phyloP scores from a whole-genome alignment of 306 rosid species.

The Trichosanthes cucumerina region DNA sequence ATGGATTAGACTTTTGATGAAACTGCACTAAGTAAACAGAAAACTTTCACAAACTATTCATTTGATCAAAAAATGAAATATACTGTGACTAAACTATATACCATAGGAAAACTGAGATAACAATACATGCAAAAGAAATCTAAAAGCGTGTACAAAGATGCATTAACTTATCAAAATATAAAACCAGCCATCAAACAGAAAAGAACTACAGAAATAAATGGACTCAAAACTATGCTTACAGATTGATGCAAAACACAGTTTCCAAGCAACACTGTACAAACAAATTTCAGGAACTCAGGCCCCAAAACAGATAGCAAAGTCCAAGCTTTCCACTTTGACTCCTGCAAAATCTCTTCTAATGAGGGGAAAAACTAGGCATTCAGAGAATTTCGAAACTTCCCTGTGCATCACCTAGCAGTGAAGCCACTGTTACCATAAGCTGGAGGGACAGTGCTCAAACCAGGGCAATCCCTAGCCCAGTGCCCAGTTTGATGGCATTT shows the following conservation, averaged over 20 bases:
- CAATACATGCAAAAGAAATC: background rate
- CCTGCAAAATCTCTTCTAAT: background rate
- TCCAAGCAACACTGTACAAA: constrained; percentile 12
- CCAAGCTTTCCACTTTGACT: constrained; percentile 18
- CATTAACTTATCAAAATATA: background rate
- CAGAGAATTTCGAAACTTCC: constrained; percentile 26
- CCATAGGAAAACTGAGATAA: background rate
- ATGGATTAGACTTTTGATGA: background rate
- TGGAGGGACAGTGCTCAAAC: constrained; percentile 26
- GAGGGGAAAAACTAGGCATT: constrained; percentile 19
- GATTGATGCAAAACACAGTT: background rate
- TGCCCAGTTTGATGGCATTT: constrained; percentile 82
- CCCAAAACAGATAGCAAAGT: background rate
- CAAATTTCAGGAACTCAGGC: background rate
- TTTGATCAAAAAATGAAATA: background rate
- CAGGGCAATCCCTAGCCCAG: constrained; percentile 80
- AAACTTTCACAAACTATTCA: background rate
- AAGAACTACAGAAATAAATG: background rate
- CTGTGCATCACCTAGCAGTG: constrained; percentile 43
- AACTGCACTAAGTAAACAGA: background rate
- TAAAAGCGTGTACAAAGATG: background rate
- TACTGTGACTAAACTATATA: background rate
- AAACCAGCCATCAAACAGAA: background rate
- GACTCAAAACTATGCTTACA: background rate
- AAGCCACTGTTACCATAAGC: constrained; percentile 44